Evolutionary conservation across 2,329 filamentous ascomycete species (phyloP).

Genomic region (Monosporascus ibericus): DNA sequence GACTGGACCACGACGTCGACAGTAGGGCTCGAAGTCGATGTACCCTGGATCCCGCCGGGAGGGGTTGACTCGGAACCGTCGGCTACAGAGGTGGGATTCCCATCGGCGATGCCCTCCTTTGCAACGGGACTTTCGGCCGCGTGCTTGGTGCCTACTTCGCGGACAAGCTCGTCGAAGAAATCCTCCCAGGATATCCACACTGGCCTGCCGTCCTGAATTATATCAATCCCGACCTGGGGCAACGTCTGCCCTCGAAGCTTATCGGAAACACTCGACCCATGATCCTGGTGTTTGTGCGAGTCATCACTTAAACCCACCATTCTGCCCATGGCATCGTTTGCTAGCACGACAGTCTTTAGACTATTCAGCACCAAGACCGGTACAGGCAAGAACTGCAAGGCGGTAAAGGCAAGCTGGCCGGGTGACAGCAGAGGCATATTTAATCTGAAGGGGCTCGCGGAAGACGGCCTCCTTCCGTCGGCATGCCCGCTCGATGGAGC

Average conservation of each 20-base stretch:
- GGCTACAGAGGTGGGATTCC: constrained; percentile 33
- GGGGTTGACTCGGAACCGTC: constrained; percentile 26
- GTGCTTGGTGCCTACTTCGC: constrained; percentile 31
- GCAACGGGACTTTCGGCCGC: constrained; percentile 3
- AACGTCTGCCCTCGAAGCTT: constrained; percentile 59
- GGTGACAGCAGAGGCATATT: constrained; percentile 43
- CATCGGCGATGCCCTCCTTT: constrained; percentile 12
- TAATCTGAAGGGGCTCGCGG: constrained; percentile 29
- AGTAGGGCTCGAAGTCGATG: constrained; percentile 50
- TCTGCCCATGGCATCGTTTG: constrained; percentile 69
- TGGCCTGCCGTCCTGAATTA: constrained; percentile 60
- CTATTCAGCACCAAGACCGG: constrained; percentile 64
- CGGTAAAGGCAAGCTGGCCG: constrained; percentile 56
- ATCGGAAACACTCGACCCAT: constrained; percentile 45
- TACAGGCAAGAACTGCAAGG: constrained; percentile 68
- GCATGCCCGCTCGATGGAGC: constrained; percentile 8
- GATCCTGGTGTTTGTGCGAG: constrained; percentile 32
- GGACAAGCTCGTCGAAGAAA: constrained; percentile 49
- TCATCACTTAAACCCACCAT: constrained; percentile 54
- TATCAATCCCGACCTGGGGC: constrained; percentile 65
- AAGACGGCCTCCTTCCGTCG: constrained; percentile 19
- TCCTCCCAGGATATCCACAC: constrained; percentile 54
- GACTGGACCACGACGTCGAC: constrained; percentile 63
- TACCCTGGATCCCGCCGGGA: constrained; percentile 17
- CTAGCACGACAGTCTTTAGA: constrained; percentile 63